These are phyloP conservation scores for Trifolium fragiferum DNA, from an alignment of 306 rosid species.

Conservation along the genomic window DNA sequence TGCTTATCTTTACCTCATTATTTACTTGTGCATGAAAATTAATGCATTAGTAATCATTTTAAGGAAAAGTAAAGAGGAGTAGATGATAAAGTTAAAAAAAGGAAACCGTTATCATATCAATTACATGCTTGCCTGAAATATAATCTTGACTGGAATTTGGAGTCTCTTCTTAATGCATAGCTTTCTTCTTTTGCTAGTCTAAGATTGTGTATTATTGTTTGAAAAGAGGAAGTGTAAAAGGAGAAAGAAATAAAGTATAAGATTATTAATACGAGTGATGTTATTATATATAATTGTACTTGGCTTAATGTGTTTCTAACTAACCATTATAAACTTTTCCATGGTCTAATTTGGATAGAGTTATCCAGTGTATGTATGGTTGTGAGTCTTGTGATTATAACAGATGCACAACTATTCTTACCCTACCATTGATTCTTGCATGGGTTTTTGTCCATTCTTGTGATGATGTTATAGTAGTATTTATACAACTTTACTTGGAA, in stretches of 20 bases:
- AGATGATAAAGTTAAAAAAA: not conserved
- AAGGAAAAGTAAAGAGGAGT: slow-evolving; percentile 24
- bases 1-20: not conserved
- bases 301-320: slow-evolving; percentile 15
- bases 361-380: not conserved
- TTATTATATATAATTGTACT: slow-evolving; percentile 14
- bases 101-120: slow-evolving; percentile 1
- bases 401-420: not conserved
- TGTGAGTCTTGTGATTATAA: not conserved
- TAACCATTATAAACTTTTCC: not conserved
- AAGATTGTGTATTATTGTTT: not conserved
- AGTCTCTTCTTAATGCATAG: not conserved
- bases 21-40: slow-evolving; percentile 4
- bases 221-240: not conserved
- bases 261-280: not conserved
- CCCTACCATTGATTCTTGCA: not conserved
- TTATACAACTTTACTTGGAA: not conserved
- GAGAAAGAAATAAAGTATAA: slow-evolving; percentile 11
- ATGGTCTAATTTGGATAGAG: not conserved
- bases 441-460: not conserved
- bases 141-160: not conserved
- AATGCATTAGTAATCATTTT: slow-evolving; percentile 8
- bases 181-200: slow-evolving; percentile 15
- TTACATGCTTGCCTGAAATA: slow-evolving; percentile 1
- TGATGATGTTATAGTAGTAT: no score